Base-by-base conservation (phyloP, 2,329 filamentous ascomycete genomes). In the Kalmusia sp. region DNA sequence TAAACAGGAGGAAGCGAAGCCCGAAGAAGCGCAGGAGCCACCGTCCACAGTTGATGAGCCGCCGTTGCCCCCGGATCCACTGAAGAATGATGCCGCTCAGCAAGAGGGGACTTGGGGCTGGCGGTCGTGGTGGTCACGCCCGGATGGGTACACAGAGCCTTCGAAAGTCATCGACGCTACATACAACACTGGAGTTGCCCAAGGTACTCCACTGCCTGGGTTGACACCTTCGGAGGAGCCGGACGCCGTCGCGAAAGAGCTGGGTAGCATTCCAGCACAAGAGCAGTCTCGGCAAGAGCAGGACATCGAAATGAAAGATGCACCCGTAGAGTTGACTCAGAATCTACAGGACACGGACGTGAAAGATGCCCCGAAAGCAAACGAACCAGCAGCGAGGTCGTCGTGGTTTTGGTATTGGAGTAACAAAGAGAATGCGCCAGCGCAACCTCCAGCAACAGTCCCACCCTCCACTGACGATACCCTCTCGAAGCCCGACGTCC, bases 391-490 rank as follows among this genome's bases (percentile, higher is more conserved):
- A 17, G 38, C 61, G 17, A 65, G 54, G 19, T 64, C 68, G 33
- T 79, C 78, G 9, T 82, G 80, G 80, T 82, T 82, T 55, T 76
- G 79, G 58, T 57, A 75, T 6, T 81, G 80, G 80, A 81, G 78
- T 54, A 78, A 56, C 35, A 68, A 76, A 19, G 78, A 82, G 56
- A 81, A 80, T 58, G 66, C 67, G 3, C 61, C 69, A 51, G 56
- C 61, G 21, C 70, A 65, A 41, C 59, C 63, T 31, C 54, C 63
- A 37, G 57, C 66, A 9, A 58, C 64, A 33, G 49, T 51, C n/a
- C 52, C 52, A 31, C 41, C 58, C 11, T 37, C 45, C 22, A 22
- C 47, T 3, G 54, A 57, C 11, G 54, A 54, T 27, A 46, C 9
- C 19, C 48, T 30, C 45, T 28, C 55, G 0, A 52, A 63, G 19